Conservation (phyloP, 2,329 filamentous ascomycete genomes). For the Colletotrichum costaricense region DNA sequence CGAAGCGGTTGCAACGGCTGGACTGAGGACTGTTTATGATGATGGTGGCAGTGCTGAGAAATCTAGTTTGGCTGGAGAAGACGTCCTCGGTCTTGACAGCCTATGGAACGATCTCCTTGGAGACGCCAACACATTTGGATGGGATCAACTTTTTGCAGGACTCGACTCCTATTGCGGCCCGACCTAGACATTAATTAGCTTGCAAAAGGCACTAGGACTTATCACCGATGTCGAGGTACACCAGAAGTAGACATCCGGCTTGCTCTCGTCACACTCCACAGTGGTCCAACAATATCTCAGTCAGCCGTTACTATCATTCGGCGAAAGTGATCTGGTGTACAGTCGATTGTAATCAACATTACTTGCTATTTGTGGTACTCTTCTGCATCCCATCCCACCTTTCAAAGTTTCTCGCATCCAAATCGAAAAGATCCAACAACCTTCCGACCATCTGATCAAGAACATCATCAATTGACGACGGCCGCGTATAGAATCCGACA, state of each 20-base stretch:
- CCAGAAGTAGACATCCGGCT: too few species aligned
- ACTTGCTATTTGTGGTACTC: background rate
- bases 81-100: slow-evolving; percentile 19
- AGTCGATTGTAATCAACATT: background rate
- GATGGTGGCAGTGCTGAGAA: background rate
- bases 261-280: too few species aligned
- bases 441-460: slow-evolving; percentile 58
- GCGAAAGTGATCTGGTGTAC: too few species aligned
- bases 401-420: slow-evolving; percentile 54
- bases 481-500: slow-evolving; percentile 55
- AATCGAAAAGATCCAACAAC: slow-evolving; percentile 56
- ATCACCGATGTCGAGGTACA: too few species aligned
- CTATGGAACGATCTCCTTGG: slow-evolving; percentile 38
- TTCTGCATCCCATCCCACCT: slow-evolving; percentile 47
- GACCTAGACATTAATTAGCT: background rate
- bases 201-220: background rate
- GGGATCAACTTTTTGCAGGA: slow-evolving; percentile 40
- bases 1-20: background rate
- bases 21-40: background rate
- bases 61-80: background rate
- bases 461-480: slow-evolving; percentile 52
- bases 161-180: slow-evolving; percentile 39
- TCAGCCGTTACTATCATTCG: too few species aligned
- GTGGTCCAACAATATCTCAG: too few species aligned
- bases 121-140: slow-evolving; percentile 34